Percentiles rank a stretch among this genome's conserved stretches.
Evolutionary conservation across 495 filamentous ascomycete species (phyloP).

Genomic region (Aspergillus taichungensis): DNA sequence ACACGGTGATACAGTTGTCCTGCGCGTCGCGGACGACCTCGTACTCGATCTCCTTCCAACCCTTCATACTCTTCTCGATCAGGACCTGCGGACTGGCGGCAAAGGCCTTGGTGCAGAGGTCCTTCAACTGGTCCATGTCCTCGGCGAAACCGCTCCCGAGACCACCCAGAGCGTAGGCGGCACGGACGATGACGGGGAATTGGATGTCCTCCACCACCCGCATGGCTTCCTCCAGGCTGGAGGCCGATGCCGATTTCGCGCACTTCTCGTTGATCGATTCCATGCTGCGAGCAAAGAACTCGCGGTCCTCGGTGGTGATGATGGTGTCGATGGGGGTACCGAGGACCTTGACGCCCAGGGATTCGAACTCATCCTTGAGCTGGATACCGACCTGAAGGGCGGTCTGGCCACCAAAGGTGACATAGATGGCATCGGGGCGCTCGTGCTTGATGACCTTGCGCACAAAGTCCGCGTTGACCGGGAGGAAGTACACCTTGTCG

Average conservation of each 20-base stretch:
- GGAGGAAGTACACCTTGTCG: constrained; percentile 98
- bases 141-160: constrained; percentile 94
- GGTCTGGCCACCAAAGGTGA: constrained; percentile 95
- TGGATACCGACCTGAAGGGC: constrained; percentile 92
- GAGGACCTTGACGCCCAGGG: constrained; percentile 82
- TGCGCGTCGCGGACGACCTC: constrained; percentile 93
- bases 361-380: constrained; percentile 90
- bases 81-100: constrained; percentile 92
- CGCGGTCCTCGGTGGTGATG: constrained; percentile 95
- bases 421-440: constrained; percentile 91
- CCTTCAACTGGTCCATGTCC: constrained; percentile 73
- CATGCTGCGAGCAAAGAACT: constrained; percentile 96
- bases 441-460: constrained; percentile 94
- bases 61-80: constrained; percentile 97
- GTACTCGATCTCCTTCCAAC: constrained; percentile 99
- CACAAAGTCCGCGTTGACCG: constrained; percentile 92
- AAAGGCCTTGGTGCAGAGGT: constrained; percentile 91
- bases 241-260: constrained; percentile 91
- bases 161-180: constrained; percentile 91
- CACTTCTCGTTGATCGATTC: constrained; percentile 97
- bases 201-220: constrained; percentile 77
- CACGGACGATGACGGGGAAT: constrained; percentile 94
- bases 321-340: constrained; percentile 97
- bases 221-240: constrained; percentile 75
- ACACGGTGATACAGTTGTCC: constrained; percentile 99